Evolutionary conservation across 2,329 filamentous ascomycete species (phyloP).

Genomic region (Penicillium brevicompactum): DNA sequence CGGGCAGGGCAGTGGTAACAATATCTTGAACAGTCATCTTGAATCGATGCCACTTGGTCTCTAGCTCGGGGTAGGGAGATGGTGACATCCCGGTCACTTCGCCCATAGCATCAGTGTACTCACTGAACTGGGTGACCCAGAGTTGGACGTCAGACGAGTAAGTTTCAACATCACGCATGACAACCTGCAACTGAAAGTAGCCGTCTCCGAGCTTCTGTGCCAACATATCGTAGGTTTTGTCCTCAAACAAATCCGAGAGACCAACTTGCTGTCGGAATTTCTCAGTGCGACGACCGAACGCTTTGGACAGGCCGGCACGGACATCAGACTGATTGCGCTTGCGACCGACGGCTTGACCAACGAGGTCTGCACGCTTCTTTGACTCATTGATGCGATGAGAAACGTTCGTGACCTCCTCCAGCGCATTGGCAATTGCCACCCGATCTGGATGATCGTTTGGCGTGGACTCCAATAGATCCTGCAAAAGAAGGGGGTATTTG

Average conservation of each 20-base stretch:
- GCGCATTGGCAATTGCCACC: constrained; percentile 68
- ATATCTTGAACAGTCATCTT: constrained; percentile 86
- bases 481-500: constrained; percentile 87
- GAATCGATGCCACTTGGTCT: constrained; percentile 93
- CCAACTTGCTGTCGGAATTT: constrained; percentile 75
- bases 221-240: constrained; percentile 76
- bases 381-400: constrained; percentile 81
- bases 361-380: constrained; percentile 91
- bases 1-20: constrained; percentile 76
- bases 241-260: constrained; percentile 69
- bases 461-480: constrained; percentile 77
- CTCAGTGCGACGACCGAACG: constrained; percentile 85
- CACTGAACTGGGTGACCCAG: constrained; percentile 80
- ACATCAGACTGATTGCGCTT: constrained; percentile 90
- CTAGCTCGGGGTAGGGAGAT: constrained; percentile 77
- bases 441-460: constrained; percentile 82
- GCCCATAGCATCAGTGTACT: constrained; percentile 80
- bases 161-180: constrained; percentile 89
- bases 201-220: constrained; percentile 89
- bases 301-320: constrained; percentile 79
- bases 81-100: constrained; percentile 71
- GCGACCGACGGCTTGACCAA: constrained; percentile 82
- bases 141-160: constrained; percentile 80
- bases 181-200: constrained; percentile 87
- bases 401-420: constrained; percentile 67